A percentile compares a stretch with the other conserved stretches of the same genome.
phyloP scores from a whole-genome alignment of 768 basidiomycete species.

The Russula dissimulans region DNA sequence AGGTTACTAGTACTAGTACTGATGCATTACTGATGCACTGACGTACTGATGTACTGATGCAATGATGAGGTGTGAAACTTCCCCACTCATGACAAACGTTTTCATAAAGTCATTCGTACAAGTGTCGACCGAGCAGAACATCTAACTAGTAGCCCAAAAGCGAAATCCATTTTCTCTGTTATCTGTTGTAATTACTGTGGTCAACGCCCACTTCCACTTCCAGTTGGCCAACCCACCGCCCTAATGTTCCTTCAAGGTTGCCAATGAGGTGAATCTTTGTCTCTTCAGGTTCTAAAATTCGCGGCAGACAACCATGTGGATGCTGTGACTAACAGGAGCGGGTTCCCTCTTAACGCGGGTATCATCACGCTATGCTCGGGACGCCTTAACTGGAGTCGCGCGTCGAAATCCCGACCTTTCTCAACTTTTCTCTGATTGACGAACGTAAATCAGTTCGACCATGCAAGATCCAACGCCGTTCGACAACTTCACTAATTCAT shows the following conservation, averaged over 20 bases:
- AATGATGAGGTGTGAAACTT: not conserved
- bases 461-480: slow-evolving; percentile 52
- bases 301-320: slow-evolving; percentile 51
- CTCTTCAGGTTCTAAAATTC: not conserved
- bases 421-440: not conserved
- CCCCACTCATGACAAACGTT: slow-evolving; percentile 7
- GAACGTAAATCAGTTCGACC: slow-evolving; percentile 36
- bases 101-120: not conserved
- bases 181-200: slow-evolving; percentile 33
- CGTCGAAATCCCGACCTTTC: slow-evolving; percentile 18
- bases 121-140: slow-evolving; percentile 23
- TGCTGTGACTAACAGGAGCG: slow-evolving; percentile 45
- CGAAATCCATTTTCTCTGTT: slow-evolving; percentile 26
- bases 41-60: too few relatives aligned
- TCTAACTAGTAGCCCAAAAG: not conserved
- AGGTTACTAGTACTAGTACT: too few relatives aligned
- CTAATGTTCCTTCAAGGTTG: slow-evolving; percentile 57
- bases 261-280: slow-evolving; percentile 47
- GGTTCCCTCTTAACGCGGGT: slow-evolving; percentile 59
- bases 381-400: slow-evolving; percentile 54
- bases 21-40: too few relatives aligned
- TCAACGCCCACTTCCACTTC: slow-evolving; percentile 55
- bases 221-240: slow-evolving; percentile 68
- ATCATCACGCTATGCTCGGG: slow-evolving; percentile 57
- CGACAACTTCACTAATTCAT: slow-evolving; percentile 45